Percentiles rank a stretch among this genome's conserved stretches.
Conservation (phyloP, 2,329 filamentous ascomycete species). For the Diplodia corticola region DNA sequence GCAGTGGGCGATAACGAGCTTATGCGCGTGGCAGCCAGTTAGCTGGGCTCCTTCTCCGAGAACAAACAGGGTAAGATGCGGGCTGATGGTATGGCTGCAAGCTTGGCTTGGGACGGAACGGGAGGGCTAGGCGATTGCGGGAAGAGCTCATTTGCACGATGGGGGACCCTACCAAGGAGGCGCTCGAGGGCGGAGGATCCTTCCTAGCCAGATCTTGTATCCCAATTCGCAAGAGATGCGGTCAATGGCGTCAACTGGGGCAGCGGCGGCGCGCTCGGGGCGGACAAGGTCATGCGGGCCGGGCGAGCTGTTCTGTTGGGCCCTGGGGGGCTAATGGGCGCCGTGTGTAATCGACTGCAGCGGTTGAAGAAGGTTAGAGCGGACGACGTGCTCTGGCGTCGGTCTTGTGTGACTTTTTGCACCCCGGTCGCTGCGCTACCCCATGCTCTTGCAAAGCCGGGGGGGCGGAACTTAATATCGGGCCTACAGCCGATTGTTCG, state of each 20-base stretch:
- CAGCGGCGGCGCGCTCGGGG: neutral
- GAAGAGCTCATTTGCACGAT: neutral
- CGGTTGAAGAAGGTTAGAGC: constrained; percentile 10
- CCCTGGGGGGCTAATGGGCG: neutral
- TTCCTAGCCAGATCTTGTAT: constrained; percentile 7
- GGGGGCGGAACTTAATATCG: constrained; percentile 11
- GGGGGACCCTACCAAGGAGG: constrained; percentile 4
- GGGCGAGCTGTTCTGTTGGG: neutral
- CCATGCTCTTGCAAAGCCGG: constrained; percentile 3
- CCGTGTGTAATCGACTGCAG: constrained; percentile 2
- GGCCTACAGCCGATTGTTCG: constrained; percentile 9
- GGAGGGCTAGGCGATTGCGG: neutral
- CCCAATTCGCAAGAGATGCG: constrained; percentile 19
- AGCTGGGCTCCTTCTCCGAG: constrained; percentile 11
- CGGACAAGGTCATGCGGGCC: constrained; percentile 12
- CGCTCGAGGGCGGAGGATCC: neutral
- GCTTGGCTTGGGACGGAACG: constrained; percentile 5
- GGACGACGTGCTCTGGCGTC: constrained; percentile 18
- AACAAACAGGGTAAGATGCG: constrained; percentile 15
- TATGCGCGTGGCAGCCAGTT: constrained; percentile 22
- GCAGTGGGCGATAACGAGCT: constrained; percentile 23
- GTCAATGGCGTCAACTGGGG: constrained; percentile 19
- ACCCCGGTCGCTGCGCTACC: neutral
- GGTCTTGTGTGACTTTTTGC: constrained; percentile 12
- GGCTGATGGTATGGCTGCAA: neutral